phyloP scores from a whole-genome alignment of 2,329 filamentous ascomycete species.

The Trichophaea hybrida region DNA sequence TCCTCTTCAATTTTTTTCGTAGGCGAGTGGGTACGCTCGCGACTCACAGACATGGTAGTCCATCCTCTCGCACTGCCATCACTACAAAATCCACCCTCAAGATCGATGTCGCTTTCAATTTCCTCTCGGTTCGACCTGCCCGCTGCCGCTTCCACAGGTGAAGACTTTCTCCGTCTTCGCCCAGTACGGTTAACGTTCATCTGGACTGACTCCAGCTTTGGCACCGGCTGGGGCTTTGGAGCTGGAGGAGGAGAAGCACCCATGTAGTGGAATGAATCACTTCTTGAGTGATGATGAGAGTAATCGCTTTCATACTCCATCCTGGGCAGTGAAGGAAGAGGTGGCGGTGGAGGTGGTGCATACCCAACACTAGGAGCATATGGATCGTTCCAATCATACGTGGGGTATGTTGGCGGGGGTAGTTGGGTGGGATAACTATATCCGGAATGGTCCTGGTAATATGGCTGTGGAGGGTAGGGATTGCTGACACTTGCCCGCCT shows the following conservation, averaged over 20 bases:
- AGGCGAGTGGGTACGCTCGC: not conserved
- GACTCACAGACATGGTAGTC: not conserved
- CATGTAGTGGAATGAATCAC: not conserved
- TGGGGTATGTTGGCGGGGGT: not conserved
- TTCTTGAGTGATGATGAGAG: not conserved
- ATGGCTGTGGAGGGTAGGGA: not conserved
- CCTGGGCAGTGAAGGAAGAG: not conserved
- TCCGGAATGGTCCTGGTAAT: not conserved
- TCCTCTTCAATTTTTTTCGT: not conserved
- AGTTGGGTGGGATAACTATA: not conserved
- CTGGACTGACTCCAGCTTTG: not conserved
- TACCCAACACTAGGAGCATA: not conserved
- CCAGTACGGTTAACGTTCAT: not conserved
- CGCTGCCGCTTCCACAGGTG: not conserved
- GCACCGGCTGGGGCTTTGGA: not conserved
- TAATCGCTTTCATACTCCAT: not conserved
- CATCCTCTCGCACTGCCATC: not conserved
- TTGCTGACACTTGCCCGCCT: not conserved
- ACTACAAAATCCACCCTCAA: not conserved
- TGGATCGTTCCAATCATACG: not conserved
- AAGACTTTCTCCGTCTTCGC: not conserved
- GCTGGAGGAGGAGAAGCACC: not conserved
- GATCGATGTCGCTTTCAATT: not conserved
- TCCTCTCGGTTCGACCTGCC: not conserved
- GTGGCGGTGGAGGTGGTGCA: no score